A percentile compares a stretch with the other conserved stretches of the same genome.
phyloP scores from a whole-genome alignment of 345 rosid species.

The Gossypium stocksii region DNA sequence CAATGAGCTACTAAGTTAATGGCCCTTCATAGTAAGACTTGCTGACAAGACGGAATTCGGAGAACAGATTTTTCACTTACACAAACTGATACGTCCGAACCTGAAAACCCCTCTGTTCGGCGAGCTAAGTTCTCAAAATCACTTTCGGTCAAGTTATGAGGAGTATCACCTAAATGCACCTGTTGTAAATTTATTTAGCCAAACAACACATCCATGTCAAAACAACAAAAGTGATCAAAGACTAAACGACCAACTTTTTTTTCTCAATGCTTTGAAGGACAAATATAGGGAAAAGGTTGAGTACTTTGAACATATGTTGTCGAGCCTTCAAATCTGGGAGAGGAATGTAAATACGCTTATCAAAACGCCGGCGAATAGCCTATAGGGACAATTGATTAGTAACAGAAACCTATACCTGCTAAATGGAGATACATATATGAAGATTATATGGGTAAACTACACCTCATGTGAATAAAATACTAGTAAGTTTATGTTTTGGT shows the following conservation, averaged over 20 bases:
- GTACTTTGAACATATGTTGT: conserved; percentile 76
- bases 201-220: background rate
- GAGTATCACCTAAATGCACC: conserved; percentile 85
- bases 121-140: conserved; percentile 67
- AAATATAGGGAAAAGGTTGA: conserved; percentile 4
- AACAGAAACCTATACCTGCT: background rate
- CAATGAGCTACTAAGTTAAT: background rate
- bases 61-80: conserved; percentile 37
- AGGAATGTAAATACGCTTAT: conserved; percentile 86
- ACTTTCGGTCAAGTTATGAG: conserved; percentile 63
- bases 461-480: too few species aligned
- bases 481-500: too few species aligned
- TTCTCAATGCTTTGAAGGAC: background rate
- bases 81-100: conserved; percentile 79
- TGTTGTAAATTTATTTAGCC: conserved; percentile 23
- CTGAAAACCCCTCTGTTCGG: conserved; percentile 70
- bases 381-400: conserved; percentile 30
- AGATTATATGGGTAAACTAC: background rate
- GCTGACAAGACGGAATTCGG: background rate
- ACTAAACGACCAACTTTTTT: background rate
- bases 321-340: conserved; percentile 79
- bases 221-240: background rate
- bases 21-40: background rate
- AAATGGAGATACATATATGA: conserved; percentile 11
- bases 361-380: conserved; percentile 83